phyloP scores from a whole-genome alignment of 805 yeast species.

The Myxozyma mucilagina region DNA sequence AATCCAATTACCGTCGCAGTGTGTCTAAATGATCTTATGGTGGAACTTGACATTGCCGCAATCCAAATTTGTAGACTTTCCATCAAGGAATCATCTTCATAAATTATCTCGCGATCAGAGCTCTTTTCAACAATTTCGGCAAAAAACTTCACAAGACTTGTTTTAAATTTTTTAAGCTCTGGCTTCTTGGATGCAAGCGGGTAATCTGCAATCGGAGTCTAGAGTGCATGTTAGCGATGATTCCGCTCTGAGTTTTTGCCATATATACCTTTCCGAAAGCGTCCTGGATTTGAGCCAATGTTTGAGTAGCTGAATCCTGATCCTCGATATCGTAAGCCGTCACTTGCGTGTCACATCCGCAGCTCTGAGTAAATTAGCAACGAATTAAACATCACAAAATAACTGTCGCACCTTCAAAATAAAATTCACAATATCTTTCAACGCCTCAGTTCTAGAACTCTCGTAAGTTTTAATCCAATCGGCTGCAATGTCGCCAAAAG shows the following conservation, averaged over 20 bases:
- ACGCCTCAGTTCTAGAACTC: slow-evolving; percentile 48
- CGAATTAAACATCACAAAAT: not conserved
- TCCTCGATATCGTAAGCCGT: slow-evolving; percentile 75
- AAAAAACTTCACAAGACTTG: slow-evolving; percentile 58
- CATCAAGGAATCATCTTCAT: slow-evolving; percentile 47
- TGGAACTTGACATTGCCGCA: slow-evolving; percentile 66
- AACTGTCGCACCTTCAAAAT: slow-evolving; percentile 48
- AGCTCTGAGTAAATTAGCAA: slow-evolving; percentile 15
- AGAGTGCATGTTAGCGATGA: not conserved
- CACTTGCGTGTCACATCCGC: slow-evolving; percentile 25
- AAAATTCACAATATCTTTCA: slow-evolving; percentile 66
- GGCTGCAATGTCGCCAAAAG: slow-evolving; percentile 54
- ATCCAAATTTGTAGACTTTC: slow-evolving; percentile 72
- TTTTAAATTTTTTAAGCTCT: slow-evolving; percentile 51
- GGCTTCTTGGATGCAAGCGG: slow-evolving; percentile 60
- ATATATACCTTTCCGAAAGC: slow-evolving; percentile 34
- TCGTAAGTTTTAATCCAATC: slow-evolving; percentile 59
- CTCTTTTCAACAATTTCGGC: slow-evolving; percentile 52
- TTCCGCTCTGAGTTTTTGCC: not conserved
- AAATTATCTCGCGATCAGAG: slow-evolving; percentile 64
- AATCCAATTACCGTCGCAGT: slow-evolving; percentile 62
- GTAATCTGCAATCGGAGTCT: slow-evolving; percentile 61
- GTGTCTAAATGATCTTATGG: slow-evolving; percentile 68
- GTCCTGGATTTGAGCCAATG: slow-evolving; percentile 70
- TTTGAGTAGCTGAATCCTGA: slow-evolving; percentile 67